Evolutionary conservation across 2,329 filamentous ascomycete genomes (phyloP).

Genomic region (Penicillium occitanis): DNA sequence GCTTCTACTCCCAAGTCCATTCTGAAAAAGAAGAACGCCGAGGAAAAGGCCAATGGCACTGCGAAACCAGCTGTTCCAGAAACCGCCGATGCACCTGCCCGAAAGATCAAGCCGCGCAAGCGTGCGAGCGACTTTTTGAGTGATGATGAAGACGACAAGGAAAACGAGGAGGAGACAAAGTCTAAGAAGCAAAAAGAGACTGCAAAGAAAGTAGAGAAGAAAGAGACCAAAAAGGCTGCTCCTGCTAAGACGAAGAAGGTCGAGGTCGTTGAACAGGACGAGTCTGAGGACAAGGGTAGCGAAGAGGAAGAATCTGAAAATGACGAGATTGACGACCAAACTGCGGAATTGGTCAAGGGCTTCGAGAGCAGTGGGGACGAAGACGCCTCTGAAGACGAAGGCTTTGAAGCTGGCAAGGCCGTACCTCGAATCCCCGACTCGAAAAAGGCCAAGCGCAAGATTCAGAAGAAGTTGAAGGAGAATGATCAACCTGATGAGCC

Average conservation of each 20-base stretch:
- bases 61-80: conserved; percentile 25
- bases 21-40: conserved; percentile 33
- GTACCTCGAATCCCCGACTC: conserved; percentile 47
- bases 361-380: conserved; percentile 58
- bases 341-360: conserved; percentile 54
- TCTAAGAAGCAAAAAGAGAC: conserved; percentile 44
- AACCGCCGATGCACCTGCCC: conserved; percentile 35
- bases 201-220: conserved; percentile 31
- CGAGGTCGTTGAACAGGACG: conserved; percentile 29
- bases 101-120: conserved; percentile 47
- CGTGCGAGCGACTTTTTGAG: conserved; percentile 51
- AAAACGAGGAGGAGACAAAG: conserved; percentile 27
- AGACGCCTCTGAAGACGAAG: conserved; percentile 46
- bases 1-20: conserved; percentile 35
- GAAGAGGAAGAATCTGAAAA: conserved; percentile 33
- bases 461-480: conserved; percentile 53
- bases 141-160: conserved; percentile 42
- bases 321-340: conserved; percentile 49
- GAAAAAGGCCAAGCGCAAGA: conserved; percentile 51
- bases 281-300: conserved; percentile 20
- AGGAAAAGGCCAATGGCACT: conserved; percentile 26
- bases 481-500: conserved; percentile 51
- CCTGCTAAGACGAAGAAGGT: conserved; percentile 29
- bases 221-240: conserved; percentile 39
- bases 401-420: conserved; percentile 46